Evolutionary conservation across 805 yeast species (phyloP).

Genomic region (Maudiozyma barnettii): DNA sequence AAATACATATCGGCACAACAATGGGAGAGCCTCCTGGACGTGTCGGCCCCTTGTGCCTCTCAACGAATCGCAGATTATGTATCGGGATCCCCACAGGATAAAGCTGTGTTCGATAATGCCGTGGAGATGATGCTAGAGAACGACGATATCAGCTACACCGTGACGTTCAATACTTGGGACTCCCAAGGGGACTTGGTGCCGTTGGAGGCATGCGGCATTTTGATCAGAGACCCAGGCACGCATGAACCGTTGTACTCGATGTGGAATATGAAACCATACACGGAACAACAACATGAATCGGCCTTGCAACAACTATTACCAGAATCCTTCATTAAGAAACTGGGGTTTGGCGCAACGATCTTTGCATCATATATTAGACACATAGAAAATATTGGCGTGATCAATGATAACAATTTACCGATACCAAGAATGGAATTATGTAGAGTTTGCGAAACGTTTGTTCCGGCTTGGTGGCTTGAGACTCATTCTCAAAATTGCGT

Average conservation of each 20-base stretch:
- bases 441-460: conserved; percentile 79
- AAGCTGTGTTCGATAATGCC: conserved; percentile 58
- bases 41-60: conserved; percentile 22
- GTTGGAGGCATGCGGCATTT: conserved; percentile 88
- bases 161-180: conserved; percentile 45
- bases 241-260: conserved; percentile 63
- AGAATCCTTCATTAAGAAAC: conserved; percentile 50
- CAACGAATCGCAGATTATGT: conserved; percentile 53
- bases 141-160: conserved; percentile 62
- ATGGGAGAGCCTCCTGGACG: conserved; percentile 76
- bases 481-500: conserved; percentile 81
- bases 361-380: conserved; percentile 63
- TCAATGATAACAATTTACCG: conserved; percentile 58
- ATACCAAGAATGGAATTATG: conserved; percentile 79
- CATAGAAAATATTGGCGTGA: conserved; percentile 45
- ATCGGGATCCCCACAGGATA: conserved; percentile 55
- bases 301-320: conserved; percentile 37
- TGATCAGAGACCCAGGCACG: conserved; percentile 54
- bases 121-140: conserved; percentile 60
- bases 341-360: conserved; percentile 85
- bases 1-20: conserved; percentile 53
- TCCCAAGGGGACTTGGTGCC: conserved; percentile 50
- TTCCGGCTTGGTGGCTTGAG: conserved; percentile 97
- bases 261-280: conserved; percentile 77
- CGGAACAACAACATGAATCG: conserved; percentile 33